Conservation (phyloP, 176 grass and related monocot species). For the Canna indica region DNA sequence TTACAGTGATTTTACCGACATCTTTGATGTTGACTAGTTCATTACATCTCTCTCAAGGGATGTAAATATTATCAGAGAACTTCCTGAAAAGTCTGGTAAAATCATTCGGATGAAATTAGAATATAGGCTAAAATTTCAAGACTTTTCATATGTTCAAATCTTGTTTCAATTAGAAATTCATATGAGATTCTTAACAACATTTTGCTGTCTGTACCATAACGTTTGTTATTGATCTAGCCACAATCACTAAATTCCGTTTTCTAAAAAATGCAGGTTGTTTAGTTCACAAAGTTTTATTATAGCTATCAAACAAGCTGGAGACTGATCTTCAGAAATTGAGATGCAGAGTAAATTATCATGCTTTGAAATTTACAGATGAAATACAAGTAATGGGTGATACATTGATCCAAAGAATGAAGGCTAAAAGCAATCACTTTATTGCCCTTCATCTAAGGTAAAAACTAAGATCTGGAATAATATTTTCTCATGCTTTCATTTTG, state of each 20-base stretch:
- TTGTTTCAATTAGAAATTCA: too few relatives aligned
- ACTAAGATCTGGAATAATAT: too few relatives aligned
- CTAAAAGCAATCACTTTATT: conserved; percentile 72
- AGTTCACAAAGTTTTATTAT: conserved; percentile 91
- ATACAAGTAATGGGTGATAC: conserved; percentile 83
- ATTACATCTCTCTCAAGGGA: conserved; percentile 68
- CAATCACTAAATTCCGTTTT: conserved; percentile 1
- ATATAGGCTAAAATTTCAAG: too few relatives aligned
- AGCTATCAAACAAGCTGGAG: too few relatives aligned
- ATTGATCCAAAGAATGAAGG: conserved; percentile 74
- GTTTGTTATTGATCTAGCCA: too few relatives aligned
- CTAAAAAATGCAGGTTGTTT: conserved; percentile 61
- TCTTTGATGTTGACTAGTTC: conserved; percentile 73
- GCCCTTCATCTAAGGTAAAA: conserved; percentile 88
- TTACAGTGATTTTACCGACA: too few relatives aligned
- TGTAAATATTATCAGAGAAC: conserved; percentile 78
- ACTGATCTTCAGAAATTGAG: conserved; percentile 89
- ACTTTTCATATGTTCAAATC: too few relatives aligned
- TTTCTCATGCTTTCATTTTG: too few relatives aligned
- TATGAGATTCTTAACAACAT: too few relatives aligned
- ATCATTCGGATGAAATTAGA: too few relatives aligned
- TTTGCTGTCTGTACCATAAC: too few relatives aligned
- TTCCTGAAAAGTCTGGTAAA: conserved; percentile 56
- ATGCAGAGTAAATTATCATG: conserved; percentile 89
- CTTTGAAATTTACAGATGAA: conserved; percentile 64